Evolutionary conservation across 2,329 filamentous ascomycete genomes (phyloP).

Genomic region (Cercospora brassicicola): DNA sequence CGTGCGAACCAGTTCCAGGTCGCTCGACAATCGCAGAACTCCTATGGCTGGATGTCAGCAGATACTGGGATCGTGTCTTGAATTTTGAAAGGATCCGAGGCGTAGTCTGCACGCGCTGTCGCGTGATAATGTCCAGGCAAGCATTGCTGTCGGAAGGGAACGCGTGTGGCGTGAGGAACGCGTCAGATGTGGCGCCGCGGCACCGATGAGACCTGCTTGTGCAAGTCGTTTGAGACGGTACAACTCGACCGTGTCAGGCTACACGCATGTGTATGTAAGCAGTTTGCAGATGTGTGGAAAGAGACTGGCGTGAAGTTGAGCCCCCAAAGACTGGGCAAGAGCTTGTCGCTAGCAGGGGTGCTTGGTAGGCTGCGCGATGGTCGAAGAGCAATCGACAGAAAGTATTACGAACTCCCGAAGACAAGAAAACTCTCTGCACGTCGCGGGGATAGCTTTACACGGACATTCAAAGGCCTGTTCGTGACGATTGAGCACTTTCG

Average conservation of each 20-base stretch:
- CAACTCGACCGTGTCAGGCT: not conserved
- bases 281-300: not conserved
- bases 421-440: not conserved
- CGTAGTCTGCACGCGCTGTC: not conserved
- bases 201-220: conserved; percentile 5
- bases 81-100: not conserved
- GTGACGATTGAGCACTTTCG: not conserved
- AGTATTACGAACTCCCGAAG: not conserved
- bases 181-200: not conserved
- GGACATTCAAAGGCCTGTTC: not conserved
- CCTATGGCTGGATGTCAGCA: not conserved
- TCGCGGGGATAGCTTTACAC: not conserved
- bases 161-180: conserved; percentile 5
- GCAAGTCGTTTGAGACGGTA: not conserved
- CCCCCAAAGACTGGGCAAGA: not conserved
- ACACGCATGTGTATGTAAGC: not conserved
- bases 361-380: not conserved
- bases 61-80: not conserved
- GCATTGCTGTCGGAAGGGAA: not conserved
- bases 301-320: not conserved
- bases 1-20: not conserved
- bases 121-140: not conserved
- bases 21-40: not conserved
- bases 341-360: not conserved
- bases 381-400: not conserved